Evolutionary conservation across 2,329 filamentous ascomycete species (phyloP).

Genomic region (Cordyceps cicadae): DNA sequence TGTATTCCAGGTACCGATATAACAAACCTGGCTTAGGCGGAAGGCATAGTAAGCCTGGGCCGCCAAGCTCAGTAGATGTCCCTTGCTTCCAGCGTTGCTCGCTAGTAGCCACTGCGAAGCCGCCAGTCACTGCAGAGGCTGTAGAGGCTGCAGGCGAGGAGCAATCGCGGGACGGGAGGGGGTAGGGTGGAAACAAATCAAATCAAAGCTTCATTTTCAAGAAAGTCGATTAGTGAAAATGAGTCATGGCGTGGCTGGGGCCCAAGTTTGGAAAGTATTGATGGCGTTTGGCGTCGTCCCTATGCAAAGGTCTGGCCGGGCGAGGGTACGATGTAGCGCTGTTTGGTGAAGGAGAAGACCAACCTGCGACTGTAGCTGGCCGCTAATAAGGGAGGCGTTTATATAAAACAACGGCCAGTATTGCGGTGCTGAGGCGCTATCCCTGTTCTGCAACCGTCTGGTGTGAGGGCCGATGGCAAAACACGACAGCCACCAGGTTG

Average conservation of each 20-base stretch:
- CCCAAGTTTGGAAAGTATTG: not conserved
- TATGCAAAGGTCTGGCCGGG: not conserved
- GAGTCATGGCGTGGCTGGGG: not conserved
- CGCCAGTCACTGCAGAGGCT: not conserved
- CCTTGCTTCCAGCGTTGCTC: not conserved
- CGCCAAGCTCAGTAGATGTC: not conserved
- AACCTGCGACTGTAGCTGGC: not conserved
- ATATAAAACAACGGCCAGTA: not conserved
- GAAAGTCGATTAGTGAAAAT: not conserved
- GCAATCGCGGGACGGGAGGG: not conserved
- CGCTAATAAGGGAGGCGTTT: not conserved
- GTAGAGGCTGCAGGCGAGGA: not conserved
- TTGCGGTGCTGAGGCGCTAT: not conserved
- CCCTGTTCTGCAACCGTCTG: not conserved
- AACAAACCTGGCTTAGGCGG: not conserved
- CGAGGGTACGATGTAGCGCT: not conserved
- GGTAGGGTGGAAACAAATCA: not conserved
- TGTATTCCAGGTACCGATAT: not conserved
- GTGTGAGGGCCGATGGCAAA: not conserved
- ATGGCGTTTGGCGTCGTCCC: not conserved
- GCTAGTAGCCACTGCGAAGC: not conserved
- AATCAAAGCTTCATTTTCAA: not conserved
- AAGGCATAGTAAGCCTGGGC: not conserved
- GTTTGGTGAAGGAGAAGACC: not conserved
- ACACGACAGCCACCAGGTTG: not conserved